These are phyloP conservation scores for Trypanosoma scelopori DNA, from an alignment of 208 protist genomes.

Conservation along the genomic window DNA sequence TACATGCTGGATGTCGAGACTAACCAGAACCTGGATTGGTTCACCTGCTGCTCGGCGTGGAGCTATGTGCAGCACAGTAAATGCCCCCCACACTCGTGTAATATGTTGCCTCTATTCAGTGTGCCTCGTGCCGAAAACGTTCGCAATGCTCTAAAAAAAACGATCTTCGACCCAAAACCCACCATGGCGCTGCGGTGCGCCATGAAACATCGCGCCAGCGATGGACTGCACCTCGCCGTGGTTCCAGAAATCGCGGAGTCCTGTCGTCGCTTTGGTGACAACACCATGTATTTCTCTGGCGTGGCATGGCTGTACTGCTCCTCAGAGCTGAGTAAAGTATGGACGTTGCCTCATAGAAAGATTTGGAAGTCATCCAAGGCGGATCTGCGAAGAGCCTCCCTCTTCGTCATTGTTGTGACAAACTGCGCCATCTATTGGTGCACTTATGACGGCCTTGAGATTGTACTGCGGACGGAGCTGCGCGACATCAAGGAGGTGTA, in stretches of 20 bases:
- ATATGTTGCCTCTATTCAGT: conserved; percentile 38
- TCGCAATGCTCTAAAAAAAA: conserved; percentile 38
- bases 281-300: conserved; percentile 71
- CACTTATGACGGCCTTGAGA: conserved; percentile 50
- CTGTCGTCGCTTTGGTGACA: conserved; percentile 67
- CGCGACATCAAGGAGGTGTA: conserved; percentile 43
- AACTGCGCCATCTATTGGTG: conserved; percentile 73
- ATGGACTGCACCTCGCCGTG: conserved; percentile 49
- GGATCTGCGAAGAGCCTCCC: not conserved
- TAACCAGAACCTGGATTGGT: conserved; percentile 12
- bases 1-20: conserved; percentile 36
- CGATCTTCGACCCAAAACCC: conserved; percentile 49
- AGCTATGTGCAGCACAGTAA: conserved; percentile 17
- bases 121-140: conserved; percentile 46
- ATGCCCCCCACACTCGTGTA: conserved; percentile 17
- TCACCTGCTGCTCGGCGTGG: conserved; percentile 23
- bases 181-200: conserved; percentile 54
- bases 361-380: not conserved
- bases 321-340: conserved; percentile 33
- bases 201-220: conserved; percentile 32
- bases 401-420: conserved; percentile 59
- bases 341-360: conserved; percentile 7
- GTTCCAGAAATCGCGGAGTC: conserved; percentile 51
- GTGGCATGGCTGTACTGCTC: conserved; percentile 62
- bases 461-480: conserved; percentile 54